Percentiles rank a stretch among this genome's conserved stretches.
These are phyloP conservation scores for Craterostigma plantagineum DNA, from an alignment of 257 asterid species.

Conservation along the genomic window DNA sequence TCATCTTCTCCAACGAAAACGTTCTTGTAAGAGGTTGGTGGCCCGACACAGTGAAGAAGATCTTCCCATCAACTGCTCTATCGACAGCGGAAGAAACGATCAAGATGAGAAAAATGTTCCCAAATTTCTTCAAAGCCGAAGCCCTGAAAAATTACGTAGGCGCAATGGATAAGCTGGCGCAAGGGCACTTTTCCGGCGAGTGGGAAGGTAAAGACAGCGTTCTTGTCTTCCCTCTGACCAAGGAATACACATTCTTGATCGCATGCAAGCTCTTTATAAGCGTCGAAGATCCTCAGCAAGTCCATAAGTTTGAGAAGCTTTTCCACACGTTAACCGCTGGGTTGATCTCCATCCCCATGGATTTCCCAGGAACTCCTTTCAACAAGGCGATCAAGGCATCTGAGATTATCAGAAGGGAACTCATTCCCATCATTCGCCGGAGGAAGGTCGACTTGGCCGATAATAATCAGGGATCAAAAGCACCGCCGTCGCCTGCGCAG, in stretches of 20 bases:
- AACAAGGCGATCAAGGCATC: conserved; percentile 32
- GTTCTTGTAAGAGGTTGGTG: conserved; percentile 44
- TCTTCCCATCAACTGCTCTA: conserved; percentile 30
- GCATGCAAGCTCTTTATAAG: conserved; percentile 30
- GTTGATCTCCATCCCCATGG: conserved; percentile 27
- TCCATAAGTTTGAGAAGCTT: conserved; percentile 19
- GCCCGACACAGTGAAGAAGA: conserved; percentile 31
- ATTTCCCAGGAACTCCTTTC: conserved; percentile 46
- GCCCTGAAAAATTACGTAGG: conserved; percentile 36
- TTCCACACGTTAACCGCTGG: conserved; percentile 26
- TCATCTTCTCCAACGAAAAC: conserved; percentile 47
- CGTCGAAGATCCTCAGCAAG: conserved; percentile 29
- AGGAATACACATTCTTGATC: conserved; percentile 33
- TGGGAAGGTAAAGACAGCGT: conserved; percentile 23
- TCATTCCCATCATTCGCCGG: conserved; percentile 20
- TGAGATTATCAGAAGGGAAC: conserved; percentile 22
- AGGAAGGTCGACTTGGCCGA: conserved; percentile 24
- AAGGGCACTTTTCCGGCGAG: conserved; percentile 18
- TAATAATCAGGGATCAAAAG: too few species aligned
- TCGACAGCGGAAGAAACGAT: conserved; percentile 36
- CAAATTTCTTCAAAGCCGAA: conserved; percentile 33
- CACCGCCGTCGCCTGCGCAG: conserved; percentile 21
- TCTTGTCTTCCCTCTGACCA: conserved; percentile 21
- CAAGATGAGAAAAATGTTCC: conserved; percentile 38
- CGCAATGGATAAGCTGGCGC: conserved; percentile 34